Evolutionary conservation across 2,329 filamentous ascomycete species (phyloP), one percentile per base, ranked within the genome.

Genomic region (Lachnellula occidentalis): DNA sequence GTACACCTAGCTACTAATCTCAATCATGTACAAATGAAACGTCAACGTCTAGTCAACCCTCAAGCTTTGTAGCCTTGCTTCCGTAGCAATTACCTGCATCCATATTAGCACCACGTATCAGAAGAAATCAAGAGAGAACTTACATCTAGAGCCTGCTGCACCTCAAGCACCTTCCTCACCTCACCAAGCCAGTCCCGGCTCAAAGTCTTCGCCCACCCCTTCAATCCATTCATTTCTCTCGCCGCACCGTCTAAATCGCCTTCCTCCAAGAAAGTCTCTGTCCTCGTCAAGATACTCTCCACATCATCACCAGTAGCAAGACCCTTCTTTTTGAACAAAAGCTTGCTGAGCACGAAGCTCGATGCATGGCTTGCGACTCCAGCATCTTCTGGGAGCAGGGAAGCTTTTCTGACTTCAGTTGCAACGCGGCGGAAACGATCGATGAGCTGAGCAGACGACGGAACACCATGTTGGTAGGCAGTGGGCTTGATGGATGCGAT

Each of bases 341-440:
- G 80, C 75, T 96, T 95, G 78, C 90, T 95, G 65, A 99, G 78
- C 46, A 95, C 79, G 71, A 90, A 87, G 71, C 88, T 94, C 43
- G 91, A 92, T 3, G 92, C 91, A 71, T 99, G 94, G 66, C 88
- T 94, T 19, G 94, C 92, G 24, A 99, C 88, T 63, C 94, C 94
- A 0, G 94, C 94, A 67, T 96, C 88, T 61, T 95, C 92, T 14
- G 94, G 94, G 15, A 99, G 79, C 49, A 99, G 80, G 45, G 88
- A 87, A 19, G 94, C 94, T 78, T 99, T 99, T 70, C 94, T 85
- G 41, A 99, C 94, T 75, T 99, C 94, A 54, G 78, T 76, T 2
- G 94, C 90, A 15, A 99, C 94, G 49, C 91, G 88, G 43, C 94
- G 86, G 86, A 99, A 99, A 59, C 94, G 87, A 73, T 99, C 94